Base-by-base conservation (phyloP, 768 basidiomycete species). In the Rhodocollybia butyracea region DNA sequence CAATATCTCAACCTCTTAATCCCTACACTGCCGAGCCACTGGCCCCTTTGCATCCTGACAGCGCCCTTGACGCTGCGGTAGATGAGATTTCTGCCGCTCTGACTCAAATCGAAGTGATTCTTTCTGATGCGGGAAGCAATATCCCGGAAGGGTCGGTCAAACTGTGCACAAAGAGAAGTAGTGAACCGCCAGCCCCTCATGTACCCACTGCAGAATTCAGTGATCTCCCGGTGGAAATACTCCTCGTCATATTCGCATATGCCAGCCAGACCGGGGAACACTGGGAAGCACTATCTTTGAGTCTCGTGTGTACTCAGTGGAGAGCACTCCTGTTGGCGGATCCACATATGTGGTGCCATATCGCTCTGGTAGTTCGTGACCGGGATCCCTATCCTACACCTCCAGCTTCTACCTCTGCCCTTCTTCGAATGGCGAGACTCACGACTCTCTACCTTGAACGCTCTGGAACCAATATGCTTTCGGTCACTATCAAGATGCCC, bases 401-500 rank as follows among this genome's bases (percentile, higher is more conserved):
- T 17, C n/a, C 48, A 21, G 24, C 13, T 13, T 39, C 48, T 13
- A 21, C 32, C 22, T 50, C 48, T 2, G 19, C 34, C 32, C 48
- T 36, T 4, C 31, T 50, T 38, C 48, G 48, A 21, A 50, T 50
- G 34, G 48, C 48, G n/a, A 34, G 10, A 26, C 24, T 50, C 31
- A 50, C 48, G 2, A 4, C 5, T 13, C 34, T 50, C 2, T 50
- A 50, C n/a, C 48, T 50, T 26, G 15, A 50, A 22, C 48, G 48
- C 13, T 50, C 48, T 1, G 48, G 26, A 34, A 34, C 34, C 48
- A 36, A 24, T 34, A 31, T 50, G 48, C 48, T 50, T 34, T 50
- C 48, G 22, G 48, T 50, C 36, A 36, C 48, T 19, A 38, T 50
- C 22, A 50, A 39, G 48, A 50, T 50, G 22, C 48, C 48, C 24